A percentile compares a stretch with the other conserved stretches of the same genome.
Conservation (phyloP, 2,329 filamentous ascomycete species). For the Ceratocystis lukuohia region DNA sequence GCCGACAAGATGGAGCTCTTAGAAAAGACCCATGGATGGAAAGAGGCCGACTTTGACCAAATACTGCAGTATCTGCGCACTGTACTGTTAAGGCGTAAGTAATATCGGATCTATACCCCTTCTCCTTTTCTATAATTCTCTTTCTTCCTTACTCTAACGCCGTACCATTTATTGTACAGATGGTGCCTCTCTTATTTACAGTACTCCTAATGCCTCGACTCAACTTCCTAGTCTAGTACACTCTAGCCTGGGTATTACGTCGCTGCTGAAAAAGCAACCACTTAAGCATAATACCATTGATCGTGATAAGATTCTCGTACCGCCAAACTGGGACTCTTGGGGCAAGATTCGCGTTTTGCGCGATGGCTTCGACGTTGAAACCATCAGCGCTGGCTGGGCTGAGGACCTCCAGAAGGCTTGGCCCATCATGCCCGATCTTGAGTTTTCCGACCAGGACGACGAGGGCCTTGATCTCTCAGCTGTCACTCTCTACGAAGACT, state of each 20-base stretch:
- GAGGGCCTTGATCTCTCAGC: slow-evolving; percentile 14
- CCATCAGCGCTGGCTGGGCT: slow-evolving; percentile 71
- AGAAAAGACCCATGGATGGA: slow-evolving; percentile 84
- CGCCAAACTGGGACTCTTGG: slow-evolving; percentile 97
- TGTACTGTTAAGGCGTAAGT: slow-evolving; percentile 68
- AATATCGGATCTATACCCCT: not conserved
- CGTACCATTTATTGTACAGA: slow-evolving; percentile 36
- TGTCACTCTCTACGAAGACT: slow-evolving; percentile 50
- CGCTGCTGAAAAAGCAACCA: slow-evolving; percentile 61
- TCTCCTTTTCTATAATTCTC: not conserved
- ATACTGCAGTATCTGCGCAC: slow-evolving; percentile 88
- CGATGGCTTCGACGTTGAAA: slow-evolving; percentile 85
- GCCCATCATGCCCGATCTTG: slow-evolving; percentile 26
- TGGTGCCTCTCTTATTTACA: slow-evolving; percentile 75
- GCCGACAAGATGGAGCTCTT: slow-evolving; percentile 80
- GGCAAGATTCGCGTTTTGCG: slow-evolving; percentile 87
- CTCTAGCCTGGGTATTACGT: slow-evolving; percentile 74
- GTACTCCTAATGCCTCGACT: slow-evolving; percentile 60
- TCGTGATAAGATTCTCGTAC: slow-evolving; percentile 84
- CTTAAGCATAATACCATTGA: slow-evolving; percentile 87
- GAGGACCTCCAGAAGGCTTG: slow-evolving; percentile 57
- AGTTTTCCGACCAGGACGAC: slow-evolving; percentile 18
- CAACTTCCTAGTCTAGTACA: slow-evolving; percentile 70
- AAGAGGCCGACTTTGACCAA: slow-evolving; percentile 92
- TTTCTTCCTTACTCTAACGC: slow-evolving; percentile 18